phyloP scores from a whole-genome alignment of 164 flowering plant species.

The Vitis cinerea region DNA sequence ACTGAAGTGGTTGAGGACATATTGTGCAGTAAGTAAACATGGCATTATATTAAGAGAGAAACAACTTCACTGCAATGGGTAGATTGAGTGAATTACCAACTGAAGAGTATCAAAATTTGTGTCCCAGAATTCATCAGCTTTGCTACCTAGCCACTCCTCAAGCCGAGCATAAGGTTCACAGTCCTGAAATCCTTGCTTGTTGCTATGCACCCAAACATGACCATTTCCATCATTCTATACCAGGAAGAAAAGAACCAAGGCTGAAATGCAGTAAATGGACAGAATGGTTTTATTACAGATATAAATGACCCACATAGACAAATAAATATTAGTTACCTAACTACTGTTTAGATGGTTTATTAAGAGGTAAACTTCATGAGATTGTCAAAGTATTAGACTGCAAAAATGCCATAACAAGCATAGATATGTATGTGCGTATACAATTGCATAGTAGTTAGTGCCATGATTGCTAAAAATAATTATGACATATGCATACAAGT shows the following conservation, averaged over 20 bases:
- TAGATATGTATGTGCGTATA: too few relatives aligned
- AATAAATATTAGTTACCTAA: background rate
- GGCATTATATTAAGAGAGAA: background rate
- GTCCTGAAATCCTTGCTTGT: conserved; percentile 63
- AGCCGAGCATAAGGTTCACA: conserved; percentile 57
- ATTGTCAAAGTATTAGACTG: background rate
- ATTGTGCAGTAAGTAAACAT: background rate
- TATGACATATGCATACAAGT: too few relatives aligned
- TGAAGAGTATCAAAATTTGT: conserved; percentile 36
- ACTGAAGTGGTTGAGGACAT: too few relatives aligned
- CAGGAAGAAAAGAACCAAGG: conserved; percentile 2
- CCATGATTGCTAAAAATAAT: too few relatives aligned
- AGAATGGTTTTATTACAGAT: background rate
- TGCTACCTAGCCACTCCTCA: conserved; percentile 56
- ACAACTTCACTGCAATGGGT: background rate
- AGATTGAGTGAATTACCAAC: conserved; percentile 32
- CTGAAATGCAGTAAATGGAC: background rate
- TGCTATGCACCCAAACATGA: conserved; percentile 44
- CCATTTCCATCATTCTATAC: conserved; percentile 43
- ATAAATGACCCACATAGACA: background rate
- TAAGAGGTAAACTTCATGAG: background rate
- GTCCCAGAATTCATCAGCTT: conserved; percentile 50
- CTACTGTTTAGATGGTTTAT: background rate
- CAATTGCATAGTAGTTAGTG: too few relatives aligned
- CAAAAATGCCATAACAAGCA: background rate